Base-by-base conservation (phyloP, 2,329 filamentous ascomycete genomes). In the Xylaria sp. region DNA sequence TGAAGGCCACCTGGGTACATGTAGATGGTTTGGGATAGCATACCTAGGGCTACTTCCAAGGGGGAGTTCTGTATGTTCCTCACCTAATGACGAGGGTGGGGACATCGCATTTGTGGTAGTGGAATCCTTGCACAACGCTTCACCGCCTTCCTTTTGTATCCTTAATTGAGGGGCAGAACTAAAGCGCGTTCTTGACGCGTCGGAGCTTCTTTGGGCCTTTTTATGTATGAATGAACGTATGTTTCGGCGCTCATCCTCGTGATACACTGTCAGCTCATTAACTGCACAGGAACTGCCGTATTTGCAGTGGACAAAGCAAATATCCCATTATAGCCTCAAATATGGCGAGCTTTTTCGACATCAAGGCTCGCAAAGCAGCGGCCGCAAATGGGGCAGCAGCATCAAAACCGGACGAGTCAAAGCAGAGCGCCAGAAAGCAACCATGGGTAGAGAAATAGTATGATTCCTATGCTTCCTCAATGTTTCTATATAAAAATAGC, bases 361-460 rank as follows among this genome's bases (percentile, higher is more conserved):
- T 97, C 67, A 96, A 96, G 75, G 93, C 93, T 49, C 87, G 93
- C 34, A 91, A 91, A 69, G 89, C 88, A 49, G 89, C 89, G n/a
- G 81, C 79, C 1, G 78, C 84, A 39, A 88, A 84, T 71, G 81
- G 80, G 45, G 71, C 75, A 54, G 74, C 82, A 18, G 85, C 88
- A 41, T 81, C 81, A 48, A 96, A 93, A 73, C 73, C 79, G 50
- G 81, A 86, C 61, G 82, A 77, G 54, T 81, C 79, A 67, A 88
- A 84, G 69, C 85, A 89, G 55, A 78, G 78, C 24, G 81, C 81
- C 63, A 83, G 83, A 67, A 79, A 87, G 63, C 93, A 97, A 69
- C 94, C 94, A 66, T 99, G 94, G 94, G 93, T 97, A 48, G 94
- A 97, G 78, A 97, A 97, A 90, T 97, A 97, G 93, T 96, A 79